phyloP scores from a whole-genome alignment of 495 filamentous ascomycete species.

The Penicillium psychrofluorescens region DNA sequence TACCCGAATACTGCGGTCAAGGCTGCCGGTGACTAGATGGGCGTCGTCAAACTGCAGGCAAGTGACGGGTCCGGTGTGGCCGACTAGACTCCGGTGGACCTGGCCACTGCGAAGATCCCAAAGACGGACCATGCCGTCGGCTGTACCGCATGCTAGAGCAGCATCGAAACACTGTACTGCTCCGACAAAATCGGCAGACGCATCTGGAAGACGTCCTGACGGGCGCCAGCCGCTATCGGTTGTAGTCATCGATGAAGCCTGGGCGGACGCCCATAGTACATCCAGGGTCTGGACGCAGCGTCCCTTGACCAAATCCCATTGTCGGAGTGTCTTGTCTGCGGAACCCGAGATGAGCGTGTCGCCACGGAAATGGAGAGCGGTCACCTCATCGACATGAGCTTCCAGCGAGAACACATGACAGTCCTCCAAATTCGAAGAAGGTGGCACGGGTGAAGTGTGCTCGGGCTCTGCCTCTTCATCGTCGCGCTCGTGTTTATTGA shows the following conservation, averaged over 20 bases:
- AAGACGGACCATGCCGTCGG: constrained; percentile 93
- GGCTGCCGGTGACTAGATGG: constrained; percentile 88
- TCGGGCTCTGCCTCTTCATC: constrained; percentile 54
- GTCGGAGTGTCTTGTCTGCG: constrained; percentile 90
- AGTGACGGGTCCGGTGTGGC: constrained; percentile 93
- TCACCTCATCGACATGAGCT: constrained; percentile 90
- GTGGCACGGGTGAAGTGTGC: constrained; percentile 45
- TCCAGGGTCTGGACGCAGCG: constrained; percentile 96
- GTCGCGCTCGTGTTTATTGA: constrained; percentile 58
- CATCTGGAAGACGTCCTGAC: constrained; percentile 53
- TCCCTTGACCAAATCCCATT: constrained; percentile 95
- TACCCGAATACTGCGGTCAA: constrained; percentile 91
- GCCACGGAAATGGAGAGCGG: constrained; percentile 81
- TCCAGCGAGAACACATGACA: constrained; percentile 81
- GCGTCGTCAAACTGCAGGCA: constrained; percentile 95
- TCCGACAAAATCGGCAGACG: constrained; percentile 85
- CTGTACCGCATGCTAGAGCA: constrained; percentile 94
- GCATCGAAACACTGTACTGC: constrained; percentile 95
- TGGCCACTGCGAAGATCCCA: constrained; percentile 97
- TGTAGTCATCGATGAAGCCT: constrained; percentile 67
- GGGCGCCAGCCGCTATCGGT: constrained; percentile 47
- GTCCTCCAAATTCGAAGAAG: constrained; percentile 70
- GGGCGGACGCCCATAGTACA: constrained; percentile 97
- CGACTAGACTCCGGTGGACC: constrained; percentile 91
- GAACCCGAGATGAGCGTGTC: constrained; percentile 92